A percentile compares a stretch with the other conserved stretches of the same genome.
Evolutionary conservation across 2,329 filamentous ascomycete genomes (phyloP).

Genomic region (Botrytis byssoidea): DNA sequence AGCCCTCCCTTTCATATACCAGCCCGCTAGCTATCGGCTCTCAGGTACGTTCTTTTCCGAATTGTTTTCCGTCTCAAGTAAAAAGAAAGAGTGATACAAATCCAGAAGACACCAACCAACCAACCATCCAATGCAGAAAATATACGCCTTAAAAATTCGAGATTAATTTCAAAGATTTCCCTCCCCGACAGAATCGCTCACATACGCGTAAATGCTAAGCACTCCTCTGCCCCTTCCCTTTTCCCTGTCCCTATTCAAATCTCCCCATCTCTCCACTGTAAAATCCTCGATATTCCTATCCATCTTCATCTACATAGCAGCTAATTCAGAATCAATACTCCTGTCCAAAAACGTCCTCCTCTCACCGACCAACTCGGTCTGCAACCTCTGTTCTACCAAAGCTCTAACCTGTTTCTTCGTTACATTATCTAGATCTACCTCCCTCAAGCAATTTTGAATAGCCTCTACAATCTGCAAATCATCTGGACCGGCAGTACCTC

Average conservation of each 20-base stretch:
- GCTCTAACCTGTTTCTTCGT: conserved; percentile 97
- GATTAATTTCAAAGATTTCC: conserved; percentile 1
- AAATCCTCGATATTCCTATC: background rate
- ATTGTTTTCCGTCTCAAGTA: background rate
- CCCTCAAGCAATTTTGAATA: conserved; percentile 76
- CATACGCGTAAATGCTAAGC: conserved; percentile 1
- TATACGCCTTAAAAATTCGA: background rate
- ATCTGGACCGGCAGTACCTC: conserved; percentile 62
- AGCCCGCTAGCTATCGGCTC: conserved; percentile 1
- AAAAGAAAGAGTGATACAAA: conserved; percentile 4
- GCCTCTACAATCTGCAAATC: conserved; percentile 80
- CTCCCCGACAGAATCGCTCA: background rate
- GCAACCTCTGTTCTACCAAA: conserved; percentile 87
- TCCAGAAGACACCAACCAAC: background rate
- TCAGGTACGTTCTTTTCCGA: conserved; percentile 5
- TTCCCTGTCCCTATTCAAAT: background rate
- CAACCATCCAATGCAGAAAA: conserved; percentile 13
- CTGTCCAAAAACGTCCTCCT: conserved; percentile 85
- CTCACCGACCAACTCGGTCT: conserved; percentile 84
- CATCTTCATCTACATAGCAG: conserved; percentile 71
- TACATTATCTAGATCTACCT: conserved; percentile 93
- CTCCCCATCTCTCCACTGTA: background rate
- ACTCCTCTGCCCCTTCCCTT: background rate
- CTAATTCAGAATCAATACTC: conserved; percentile 89
- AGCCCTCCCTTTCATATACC: conserved; percentile 4